Evolutionary conservation across 2,329 filamentous ascomycete species (phyloP), one percentile per base, ranked within the genome.

Genomic region (Ceratocystis alfenasii): DNA sequence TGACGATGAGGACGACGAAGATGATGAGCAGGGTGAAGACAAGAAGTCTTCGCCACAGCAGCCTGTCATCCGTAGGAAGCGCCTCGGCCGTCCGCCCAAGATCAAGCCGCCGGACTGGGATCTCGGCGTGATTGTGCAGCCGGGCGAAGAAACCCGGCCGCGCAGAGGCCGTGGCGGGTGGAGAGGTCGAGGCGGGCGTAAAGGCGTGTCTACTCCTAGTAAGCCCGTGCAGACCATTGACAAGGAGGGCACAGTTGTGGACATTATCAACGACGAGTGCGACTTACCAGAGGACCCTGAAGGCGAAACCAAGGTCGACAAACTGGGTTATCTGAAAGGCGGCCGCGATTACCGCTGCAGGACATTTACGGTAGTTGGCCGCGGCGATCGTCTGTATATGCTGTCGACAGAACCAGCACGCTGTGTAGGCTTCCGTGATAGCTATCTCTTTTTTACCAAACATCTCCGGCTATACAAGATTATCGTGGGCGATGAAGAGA

Each of bases 401-500:
- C 78, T 99, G 76, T 97, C 94, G 2, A 99, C 94, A 3, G 94
- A 99, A 74, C 95, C 94, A 4, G 94, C 94, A 28, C 88, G 94
- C 70, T 97, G 94, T 72, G 92, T 96, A 65, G 94, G 94, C 17
- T 99, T 99, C 81, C 84, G 94, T 70, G 94, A 99, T 79, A 96
- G 92, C 69, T 99, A 99, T 73, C 84, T 99, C 30, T 96, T 99
- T 81, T 99, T 99, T 80, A 95, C 94, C 69, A 99, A 97, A 77
- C 94, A 99, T 76, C 89, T 89, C 74, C 87, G 91, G 72, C 87
- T 99, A 15, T 94, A 91, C 83, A 99, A 99, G 79, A 96, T 99
- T 72, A 96, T 99, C 72, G 90, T 97, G 66, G 91, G 92, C 71
- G 94, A 99, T 70, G 88, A 94, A n/a, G 93, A 95, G 76, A 99